Evolutionary conservation across 768 basidiomycete genomes (phyloP).

Genomic region (Piloderma croceum): DNA sequence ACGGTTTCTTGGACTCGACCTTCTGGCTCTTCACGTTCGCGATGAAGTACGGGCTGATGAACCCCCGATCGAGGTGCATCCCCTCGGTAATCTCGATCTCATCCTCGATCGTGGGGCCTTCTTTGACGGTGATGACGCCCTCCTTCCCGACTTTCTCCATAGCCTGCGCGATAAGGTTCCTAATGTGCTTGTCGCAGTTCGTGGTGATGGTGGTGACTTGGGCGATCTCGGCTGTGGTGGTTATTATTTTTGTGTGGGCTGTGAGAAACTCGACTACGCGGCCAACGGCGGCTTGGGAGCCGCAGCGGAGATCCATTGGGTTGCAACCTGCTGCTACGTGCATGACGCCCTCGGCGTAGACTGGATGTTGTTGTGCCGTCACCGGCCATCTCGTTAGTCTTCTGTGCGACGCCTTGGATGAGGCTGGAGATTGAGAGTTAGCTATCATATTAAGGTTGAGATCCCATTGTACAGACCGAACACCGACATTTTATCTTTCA

Average conservation of each 20-base stretch:
- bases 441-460: too few relatives aligned
- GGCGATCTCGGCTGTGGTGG: conserved; percentile 95
- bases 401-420: conserved; percentile 91
- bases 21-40: conserved; percentile 96
- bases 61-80: conserved; percentile 99
- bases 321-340: conserved; percentile 99
- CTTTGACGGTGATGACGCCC: conserved; percentile 99
- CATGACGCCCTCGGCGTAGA: conserved; percentile 98
- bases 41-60: conserved; percentile 96
- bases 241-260: conserved; percentile 85
- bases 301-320: conserved; percentile 99
- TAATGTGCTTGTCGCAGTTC: conserved; percentile 79
- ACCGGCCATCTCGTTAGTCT: conserved; percentile 95
- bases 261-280: conserved; percentile 90
- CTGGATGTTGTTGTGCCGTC: conserved; percentile 99
- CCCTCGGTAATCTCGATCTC: conserved; percentile 99
- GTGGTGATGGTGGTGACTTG: conserved; percentile 97
- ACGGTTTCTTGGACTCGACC: conserved; percentile 95
- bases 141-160: conserved; percentile 99
- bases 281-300: conserved; percentile 94
- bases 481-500: too few relatives aligned
- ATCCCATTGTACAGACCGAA: too few relatives aligned
- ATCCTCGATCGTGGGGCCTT: conserved; percentile 96
- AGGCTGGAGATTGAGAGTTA: conserved; percentile 45
- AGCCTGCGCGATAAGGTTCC: conserved; percentile 92